Base-by-base conservation (phyloP, 2,329 filamentous ascomycete genomes). In the Penicillium psychrosexuale region DNA sequence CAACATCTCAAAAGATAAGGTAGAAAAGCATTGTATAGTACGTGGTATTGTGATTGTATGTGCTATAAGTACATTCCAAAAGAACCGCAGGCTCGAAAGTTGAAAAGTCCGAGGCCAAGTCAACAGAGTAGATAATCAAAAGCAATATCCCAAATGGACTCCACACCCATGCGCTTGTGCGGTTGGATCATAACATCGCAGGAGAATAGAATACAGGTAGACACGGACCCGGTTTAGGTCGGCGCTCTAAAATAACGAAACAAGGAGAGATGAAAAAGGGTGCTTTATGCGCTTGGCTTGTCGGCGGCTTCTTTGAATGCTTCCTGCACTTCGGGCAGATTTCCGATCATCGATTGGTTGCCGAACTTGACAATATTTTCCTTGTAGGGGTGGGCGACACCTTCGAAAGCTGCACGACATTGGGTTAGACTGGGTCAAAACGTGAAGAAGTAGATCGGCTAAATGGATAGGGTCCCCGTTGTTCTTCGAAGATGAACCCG, bases 351-450 rank as follows among this genome's bases (percentile, higher is more conserved):
- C 15, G 72, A 72, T 63, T 82, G 78, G 15, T 85, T 87, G 7
- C 80, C 82, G 64, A 93, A 88, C 70, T 83, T 84, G 47, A 97
- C 75, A 59, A 97, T 76, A 70, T 99, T 99, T 74, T 87, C 76
- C 82, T 90, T 89, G 74, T 97, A 97, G 37, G 94, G 95, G 78
- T 99, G 92, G 24, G 85, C 85, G 37, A 84, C 80, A n/a, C 93
- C 91, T 77, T 99, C 95, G 74, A 97, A 99, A 6, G 90, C 92
- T 84, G 61, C 51, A 53, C 24, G 22, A 34, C 8, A 28, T 19
- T 6, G 27, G 19, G 51, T 63, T 51, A 68, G 64, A n/a, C 17
- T 31, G n/a, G 27, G 11, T 43, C 19, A 34, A 31, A 22, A 13
- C 6, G 22, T 4, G 12, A 27, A 36, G 2, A 15, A 9, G 6